These are phyloP conservation scores for Scalesia atractyloides DNA, from an alignment of 129 eudicot genomes.

Conservation along the genomic window DNA sequence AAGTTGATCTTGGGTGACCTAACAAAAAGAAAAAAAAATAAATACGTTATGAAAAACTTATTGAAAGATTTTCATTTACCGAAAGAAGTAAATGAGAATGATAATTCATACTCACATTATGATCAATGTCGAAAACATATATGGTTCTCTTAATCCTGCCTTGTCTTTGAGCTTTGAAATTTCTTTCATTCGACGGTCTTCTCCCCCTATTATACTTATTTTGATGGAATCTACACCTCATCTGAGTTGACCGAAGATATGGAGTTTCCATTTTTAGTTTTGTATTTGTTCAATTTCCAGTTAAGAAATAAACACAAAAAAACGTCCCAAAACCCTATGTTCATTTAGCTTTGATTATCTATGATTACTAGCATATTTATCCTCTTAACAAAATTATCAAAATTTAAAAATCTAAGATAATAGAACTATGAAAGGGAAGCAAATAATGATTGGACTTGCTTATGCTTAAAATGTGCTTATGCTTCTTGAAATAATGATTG, in stretches of 20 bases:
- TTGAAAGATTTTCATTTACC: not conserved
- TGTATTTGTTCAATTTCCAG: no score
- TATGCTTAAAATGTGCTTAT: no score
- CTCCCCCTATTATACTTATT: constrained; percentile 63
- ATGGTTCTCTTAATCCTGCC: constrained; percentile 89
- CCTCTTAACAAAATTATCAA: constrained; percentile 44
- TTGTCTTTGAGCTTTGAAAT: constrained; percentile 84
- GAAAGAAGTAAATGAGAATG: not conserved
- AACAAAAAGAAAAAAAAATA: not conserved
- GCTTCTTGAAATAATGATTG: no score
- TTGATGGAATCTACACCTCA: not conserved
- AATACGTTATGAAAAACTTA: not conserved
- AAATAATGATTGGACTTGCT: not conserved
- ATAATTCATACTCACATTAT: constrained; percentile 56
- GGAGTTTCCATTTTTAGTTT: no score
- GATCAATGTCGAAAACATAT: constrained; percentile 85
- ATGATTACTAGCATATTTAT: not conserved
- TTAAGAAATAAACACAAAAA: no score
- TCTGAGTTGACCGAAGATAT: no score
- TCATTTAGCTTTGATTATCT: no score
- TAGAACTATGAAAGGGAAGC: constrained; percentile 1
- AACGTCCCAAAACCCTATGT: no score
- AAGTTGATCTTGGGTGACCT: constrained; percentile 92
- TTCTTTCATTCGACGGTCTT: constrained; percentile 67
- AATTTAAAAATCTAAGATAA: not conserved